Evolutionary conservation across 1,139 yeast genomes (phyloP).

Genomic region (Taiozyma onychis): DNA sequence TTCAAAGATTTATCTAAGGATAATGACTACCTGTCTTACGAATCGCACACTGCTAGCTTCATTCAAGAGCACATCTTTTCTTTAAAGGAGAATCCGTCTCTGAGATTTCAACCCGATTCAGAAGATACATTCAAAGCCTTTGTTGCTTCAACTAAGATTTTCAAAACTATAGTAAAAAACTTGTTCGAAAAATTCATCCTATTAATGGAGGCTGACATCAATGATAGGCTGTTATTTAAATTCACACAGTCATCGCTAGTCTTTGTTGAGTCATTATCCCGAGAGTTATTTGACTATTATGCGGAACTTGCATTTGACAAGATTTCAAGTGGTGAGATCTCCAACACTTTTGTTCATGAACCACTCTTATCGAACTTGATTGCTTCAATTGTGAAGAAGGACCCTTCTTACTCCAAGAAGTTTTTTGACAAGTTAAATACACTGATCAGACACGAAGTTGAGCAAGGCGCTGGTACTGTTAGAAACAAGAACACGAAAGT

Average conservation of each 20-base stretch:
- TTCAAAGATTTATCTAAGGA: slow-evolving; percentile 44
- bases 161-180: slow-evolving; percentile 52
- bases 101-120: slow-evolving; percentile 31
- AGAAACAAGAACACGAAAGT: slow-evolving; percentile 62
- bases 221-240: slow-evolving; percentile 41
- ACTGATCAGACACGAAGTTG: slow-evolving; percentile 59
- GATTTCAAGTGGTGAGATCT: slow-evolving; percentile 50
- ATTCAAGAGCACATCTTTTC: slow-evolving; percentile 57
- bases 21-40: slow-evolving; percentile 50
- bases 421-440: slow-evolving; percentile 23
- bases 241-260: slow-evolving; percentile 64
- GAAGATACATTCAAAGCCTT: slow-evolving; percentile 52
- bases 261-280: slow-evolving; percentile 65
- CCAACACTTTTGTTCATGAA: slow-evolving; percentile 57
- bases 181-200: slow-evolving; percentile 58
- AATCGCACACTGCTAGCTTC: slow-evolving; percentile 40
- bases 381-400: slow-evolving; percentile 42
- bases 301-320: slow-evolving; percentile 40
- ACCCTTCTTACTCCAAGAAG: slow-evolving; percentile 29
- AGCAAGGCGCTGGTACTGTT: slow-evolving; percentile 79
- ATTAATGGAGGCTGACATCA: slow-evolving; percentile 65
- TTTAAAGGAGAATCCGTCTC: slow-evolving; percentile 32
- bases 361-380: slow-evolving; percentile 35
- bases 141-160: slow-evolving; percentile 69
- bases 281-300: slow-evolving; percentile 42